These are phyloP conservation scores for Sclerotinia trifoliorum DNA, from an alignment of 2,329 filamentous ascomycete genomes.

Conservation along the genomic window DNA sequence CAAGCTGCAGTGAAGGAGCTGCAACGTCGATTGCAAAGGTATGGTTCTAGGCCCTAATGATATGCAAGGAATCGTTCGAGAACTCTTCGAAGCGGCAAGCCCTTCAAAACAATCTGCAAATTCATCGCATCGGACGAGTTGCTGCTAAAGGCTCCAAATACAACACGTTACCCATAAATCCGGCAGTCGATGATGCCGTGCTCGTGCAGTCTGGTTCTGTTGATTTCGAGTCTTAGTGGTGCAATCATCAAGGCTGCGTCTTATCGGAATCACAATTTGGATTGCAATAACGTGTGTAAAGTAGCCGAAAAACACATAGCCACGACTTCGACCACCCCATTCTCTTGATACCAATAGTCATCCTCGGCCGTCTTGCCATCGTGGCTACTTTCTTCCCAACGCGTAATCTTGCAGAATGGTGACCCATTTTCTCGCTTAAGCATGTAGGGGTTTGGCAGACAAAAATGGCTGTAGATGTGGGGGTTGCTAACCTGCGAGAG, in stretches of 20 bases:
- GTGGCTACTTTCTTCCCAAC: slow-evolving; percentile 13
- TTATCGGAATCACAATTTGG: slow-evolving; percentile 1
- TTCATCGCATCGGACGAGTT: too few relatives aligned
- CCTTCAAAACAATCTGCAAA: too few relatives aligned
- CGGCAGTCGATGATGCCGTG: neutral
- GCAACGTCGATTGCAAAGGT: neutral
- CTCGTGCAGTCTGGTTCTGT: neutral
- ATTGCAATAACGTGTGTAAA: slow-evolving; percentile 4
- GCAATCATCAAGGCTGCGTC: neutral
- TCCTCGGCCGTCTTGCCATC: neutral
- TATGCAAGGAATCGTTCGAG: neutral
- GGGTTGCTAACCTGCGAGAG: slow-evolving; percentile 8
- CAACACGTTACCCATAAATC: neutral
- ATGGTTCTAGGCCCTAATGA: neutral
- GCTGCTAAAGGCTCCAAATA: neutral
- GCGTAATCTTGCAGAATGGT: slow-evolving; percentile 12
- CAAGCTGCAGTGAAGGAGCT: neutral
- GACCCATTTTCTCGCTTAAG: slow-evolving; percentile 1
- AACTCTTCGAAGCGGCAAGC: too few relatives aligned
- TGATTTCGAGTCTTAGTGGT: neutral
- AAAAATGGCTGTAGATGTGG: slow-evolving; percentile 5
- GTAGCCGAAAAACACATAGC: neutral
- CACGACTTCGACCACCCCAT: neutral
- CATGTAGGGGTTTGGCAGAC: slow-evolving; percentile 1
- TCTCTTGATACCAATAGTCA: slow-evolving; percentile 14